A percentile compares a stretch with the other conserved stretches of the same genome.
These are phyloP conservation scores for Rhynchospora tenuis DNA, from an alignment of 176 grass and related monocot species.

Conservation along the genomic window DNA sequence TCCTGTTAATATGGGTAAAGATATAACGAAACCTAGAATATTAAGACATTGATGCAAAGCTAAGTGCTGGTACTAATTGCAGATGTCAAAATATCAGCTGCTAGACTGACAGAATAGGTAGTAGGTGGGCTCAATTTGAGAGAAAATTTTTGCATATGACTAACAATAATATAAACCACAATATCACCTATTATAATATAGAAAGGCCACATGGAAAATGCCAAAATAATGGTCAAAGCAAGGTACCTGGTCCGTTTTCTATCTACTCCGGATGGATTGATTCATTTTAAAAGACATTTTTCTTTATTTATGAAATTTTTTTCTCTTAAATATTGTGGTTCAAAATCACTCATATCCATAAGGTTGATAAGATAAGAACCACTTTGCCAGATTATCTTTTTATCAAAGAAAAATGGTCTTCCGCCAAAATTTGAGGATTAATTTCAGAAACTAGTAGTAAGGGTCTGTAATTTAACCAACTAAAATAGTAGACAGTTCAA, in stretches of 20 bases:
- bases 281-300: not conserved
- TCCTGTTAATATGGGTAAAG: not conserved
- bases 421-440: not conserved
- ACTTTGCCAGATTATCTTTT: not conserved
- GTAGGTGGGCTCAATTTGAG: not conserved
- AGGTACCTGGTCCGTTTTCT: not conserved
- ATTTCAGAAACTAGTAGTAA: not conserved
- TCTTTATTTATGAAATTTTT: not conserved
- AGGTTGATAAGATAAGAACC: not conserved
- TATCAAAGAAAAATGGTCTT: not conserved
- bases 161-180: not conserved
- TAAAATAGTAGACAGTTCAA: not conserved
- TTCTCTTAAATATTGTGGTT: slow-evolving; percentile 1
- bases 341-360: not conserved
- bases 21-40: not conserved
- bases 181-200: not conserved
- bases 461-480: not conserved
- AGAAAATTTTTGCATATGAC: not conserved
- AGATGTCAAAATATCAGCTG: not conserved
- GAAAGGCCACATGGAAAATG: not conserved
- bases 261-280: not conserved
- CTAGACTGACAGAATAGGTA: not conserved
- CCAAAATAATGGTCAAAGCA: slow-evolving; percentile 1
- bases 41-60: not conserved
- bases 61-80: not conserved